These are phyloP conservation scores for Nissolia schottii DNA, from an alignment of 306 rosid species.

Conservation along the genomic window DNA sequence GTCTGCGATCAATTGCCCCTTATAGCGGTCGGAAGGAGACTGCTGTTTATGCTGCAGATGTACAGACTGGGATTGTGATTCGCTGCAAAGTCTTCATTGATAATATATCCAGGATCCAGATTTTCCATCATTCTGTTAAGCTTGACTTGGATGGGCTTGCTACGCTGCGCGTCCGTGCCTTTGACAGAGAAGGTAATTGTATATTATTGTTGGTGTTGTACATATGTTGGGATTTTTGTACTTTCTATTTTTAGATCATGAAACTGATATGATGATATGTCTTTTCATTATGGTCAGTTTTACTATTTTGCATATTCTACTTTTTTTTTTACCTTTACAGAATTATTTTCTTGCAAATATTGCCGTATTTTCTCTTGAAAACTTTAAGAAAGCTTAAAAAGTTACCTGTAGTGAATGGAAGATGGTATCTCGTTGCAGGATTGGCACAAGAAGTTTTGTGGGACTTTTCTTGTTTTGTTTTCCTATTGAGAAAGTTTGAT, in stretches of 20 bases:
- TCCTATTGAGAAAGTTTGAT: neutral
- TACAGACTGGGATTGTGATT: constrained; percentile 60
- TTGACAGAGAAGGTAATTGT: constrained; percentile 71
- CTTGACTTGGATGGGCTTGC: constrained; percentile 98
- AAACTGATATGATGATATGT: neutral
- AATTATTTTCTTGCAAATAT: constrained; percentile 12
- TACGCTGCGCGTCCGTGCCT: constrained; percentile 82
- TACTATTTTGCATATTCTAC: neutral
- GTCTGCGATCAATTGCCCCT: constrained; percentile 71
- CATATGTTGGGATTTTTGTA: neutral
- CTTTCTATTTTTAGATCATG: neutral
- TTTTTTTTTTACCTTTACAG: neutral
- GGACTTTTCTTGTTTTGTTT: neutral
- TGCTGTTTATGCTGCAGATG: constrained; percentile 85
- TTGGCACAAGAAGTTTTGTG: neutral
- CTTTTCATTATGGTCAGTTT: neutral
- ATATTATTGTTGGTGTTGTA: neutral
- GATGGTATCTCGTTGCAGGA: neutral
- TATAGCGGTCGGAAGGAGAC: constrained; percentile 93
- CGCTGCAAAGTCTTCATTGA: constrained; percentile 96
- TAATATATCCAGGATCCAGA: constrained; percentile 75
- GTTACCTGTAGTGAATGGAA: constrained; percentile 2
- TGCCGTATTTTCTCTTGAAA: constrained; percentile 10
- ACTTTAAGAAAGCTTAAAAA: no score
- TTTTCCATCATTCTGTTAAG: constrained; percentile 81